Percentiles rank a stretch among this genome's conserved stretches.
phyloP scores from a whole-genome alignment of 495 filamentous ascomycete species.

The Hyphodiscus hymeniophilus region DNA sequence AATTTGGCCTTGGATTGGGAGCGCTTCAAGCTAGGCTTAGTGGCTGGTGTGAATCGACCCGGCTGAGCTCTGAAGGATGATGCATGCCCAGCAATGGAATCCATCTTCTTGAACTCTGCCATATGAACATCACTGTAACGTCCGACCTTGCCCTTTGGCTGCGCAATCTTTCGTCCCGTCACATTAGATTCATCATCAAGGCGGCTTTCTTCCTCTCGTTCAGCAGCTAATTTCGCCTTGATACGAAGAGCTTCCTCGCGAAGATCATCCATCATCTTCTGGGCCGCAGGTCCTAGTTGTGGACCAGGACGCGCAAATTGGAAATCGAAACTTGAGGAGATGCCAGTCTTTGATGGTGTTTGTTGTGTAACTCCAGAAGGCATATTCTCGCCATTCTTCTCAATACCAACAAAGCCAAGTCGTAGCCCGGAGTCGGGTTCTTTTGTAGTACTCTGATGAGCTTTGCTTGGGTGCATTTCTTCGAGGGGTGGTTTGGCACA shows the following conservation, averaged over 20 bases:
- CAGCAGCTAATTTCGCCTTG: slow-evolving; percentile 52
- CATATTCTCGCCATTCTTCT: slow-evolving; percentile 20
- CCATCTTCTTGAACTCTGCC: slow-evolving; percentile 92
- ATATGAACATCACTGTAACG: slow-evolving; percentile 78
- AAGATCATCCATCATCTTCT: slow-evolving; percentile 67
- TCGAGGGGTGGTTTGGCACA: slow-evolving; percentile 45
- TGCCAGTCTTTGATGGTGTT: slow-evolving; percentile 40
- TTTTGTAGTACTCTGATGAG: slow-evolving; percentile 60
- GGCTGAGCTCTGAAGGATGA: slow-evolving; percentile 65
- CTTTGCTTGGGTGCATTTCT: slow-evolving; percentile 76
- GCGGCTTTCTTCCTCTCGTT: slow-evolving; percentile 38
- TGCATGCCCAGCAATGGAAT: slow-evolving; percentile 80
- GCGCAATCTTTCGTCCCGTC: slow-evolving; percentile 60
- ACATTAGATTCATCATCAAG: slow-evolving; percentile 31
- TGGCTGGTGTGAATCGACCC: slow-evolving; percentile 43
- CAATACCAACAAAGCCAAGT: slow-evolving; percentile 60
- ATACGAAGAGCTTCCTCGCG: slow-evolving; percentile 61
- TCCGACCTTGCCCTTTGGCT: slow-evolving; percentile 64
- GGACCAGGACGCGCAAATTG: slow-evolving; percentile 49
- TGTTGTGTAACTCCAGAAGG: slow-evolving; percentile 25
- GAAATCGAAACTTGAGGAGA: slow-evolving; percentile 63
- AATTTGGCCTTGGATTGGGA: slow-evolving; percentile 67
- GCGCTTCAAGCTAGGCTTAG: slow-evolving; percentile 53
- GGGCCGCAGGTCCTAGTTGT: slow-evolving; percentile 67
- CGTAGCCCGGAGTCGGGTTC: slow-evolving; percentile 57